A percentile compares a stretch with the other conserved stretches of the same genome.
These are phyloP conservation scores for Malassezia sympodialis DNA, from an alignment of 1,284 basidiomycete species.

Conservation along the genomic window DNA sequence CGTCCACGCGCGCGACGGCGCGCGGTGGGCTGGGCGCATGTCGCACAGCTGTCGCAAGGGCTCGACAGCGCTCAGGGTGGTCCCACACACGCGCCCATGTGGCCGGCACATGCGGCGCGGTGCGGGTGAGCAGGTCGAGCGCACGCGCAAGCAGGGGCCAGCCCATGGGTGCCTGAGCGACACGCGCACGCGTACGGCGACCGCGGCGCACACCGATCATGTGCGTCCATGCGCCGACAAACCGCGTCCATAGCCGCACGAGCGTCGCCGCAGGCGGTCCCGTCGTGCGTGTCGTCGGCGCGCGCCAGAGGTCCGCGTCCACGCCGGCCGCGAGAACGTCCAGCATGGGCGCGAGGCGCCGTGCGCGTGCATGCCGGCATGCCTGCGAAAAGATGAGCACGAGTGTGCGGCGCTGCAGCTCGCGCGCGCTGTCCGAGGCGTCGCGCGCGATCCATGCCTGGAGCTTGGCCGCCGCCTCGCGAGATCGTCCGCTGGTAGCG, in stretches of 20 bases:
- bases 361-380: background rate
- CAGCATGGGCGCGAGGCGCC: background rate
- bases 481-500: background rate
- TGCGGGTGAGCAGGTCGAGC: background rate
- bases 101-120: background rate
- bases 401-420: constrained; percentile 4
- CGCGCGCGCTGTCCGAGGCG: background rate
- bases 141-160: constrained; percentile 1
- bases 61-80: constrained; percentile 8
- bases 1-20: background rate
- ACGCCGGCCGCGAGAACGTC: background rate
- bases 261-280: constrained; percentile 3
- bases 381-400: constrained; percentile 3
- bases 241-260: constrained; percentile 11
- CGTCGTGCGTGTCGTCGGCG: background rate
- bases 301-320: background rate
- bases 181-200: no score
- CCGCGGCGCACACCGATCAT: background rate
- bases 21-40: no score
- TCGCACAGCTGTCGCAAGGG: background rate
- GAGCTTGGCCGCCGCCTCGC: background rate
- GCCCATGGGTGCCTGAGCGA: background rate
- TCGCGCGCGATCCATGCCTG: constrained; percentile 3
- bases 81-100: background rate
- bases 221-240: constrained; percentile 3